These are phyloP conservation scores for Leptodermis oblonga DNA, from an alignment of 257 asterid genomes.

Conservation along the genomic window DNA sequence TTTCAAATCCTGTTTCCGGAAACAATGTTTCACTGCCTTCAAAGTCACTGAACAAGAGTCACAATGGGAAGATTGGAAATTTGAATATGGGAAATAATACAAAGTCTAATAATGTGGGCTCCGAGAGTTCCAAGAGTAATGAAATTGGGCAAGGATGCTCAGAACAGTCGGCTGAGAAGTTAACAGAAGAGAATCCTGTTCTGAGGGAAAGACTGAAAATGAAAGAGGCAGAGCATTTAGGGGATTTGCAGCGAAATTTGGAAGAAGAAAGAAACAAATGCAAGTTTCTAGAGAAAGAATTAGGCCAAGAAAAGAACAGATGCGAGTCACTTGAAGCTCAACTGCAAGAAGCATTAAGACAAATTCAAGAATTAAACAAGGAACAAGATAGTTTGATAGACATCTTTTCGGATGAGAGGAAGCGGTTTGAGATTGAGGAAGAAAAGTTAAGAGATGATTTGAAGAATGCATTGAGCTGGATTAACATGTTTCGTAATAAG, in stretches of 20 bases:
- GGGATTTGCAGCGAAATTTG: conserved; percentile 65
- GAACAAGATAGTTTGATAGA: conserved; percentile 70
- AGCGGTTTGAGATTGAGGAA: too few species aligned
- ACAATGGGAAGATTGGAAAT: conserved; percentile 28
- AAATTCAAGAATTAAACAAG: conserved; percentile 47
- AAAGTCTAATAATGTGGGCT: conserved; percentile 44
- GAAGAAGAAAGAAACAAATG: conserved; percentile 57
- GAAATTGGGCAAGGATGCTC: conserved; percentile 25
- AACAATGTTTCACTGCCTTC: too few species aligned
- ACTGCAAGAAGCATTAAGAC: conserved; percentile 42
- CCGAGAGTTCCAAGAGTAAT: conserved; percentile 35
- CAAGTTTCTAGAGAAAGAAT: too few species aligned
- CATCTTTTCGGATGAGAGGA: too few species aligned
- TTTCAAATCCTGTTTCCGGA: too few species aligned
- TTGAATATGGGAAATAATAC: conserved; percentile 23
- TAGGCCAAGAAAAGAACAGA: not conserved
- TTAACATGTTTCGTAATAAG: too few species aligned
- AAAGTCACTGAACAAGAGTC: conserved; percentile 37
- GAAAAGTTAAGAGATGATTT: conserved; percentile 52
- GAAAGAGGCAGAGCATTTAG: conserved; percentile 63
- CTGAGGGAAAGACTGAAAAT: too few species aligned
- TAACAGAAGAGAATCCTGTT: too few species aligned
- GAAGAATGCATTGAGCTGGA: conserved; percentile 22
- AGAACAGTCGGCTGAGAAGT: too few species aligned
- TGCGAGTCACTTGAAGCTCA: conserved; percentile 16